Base-by-base conservation (phyloP, 202 grass and related monocot species). In the Schoenoplectus tabernaemontani region DNA sequence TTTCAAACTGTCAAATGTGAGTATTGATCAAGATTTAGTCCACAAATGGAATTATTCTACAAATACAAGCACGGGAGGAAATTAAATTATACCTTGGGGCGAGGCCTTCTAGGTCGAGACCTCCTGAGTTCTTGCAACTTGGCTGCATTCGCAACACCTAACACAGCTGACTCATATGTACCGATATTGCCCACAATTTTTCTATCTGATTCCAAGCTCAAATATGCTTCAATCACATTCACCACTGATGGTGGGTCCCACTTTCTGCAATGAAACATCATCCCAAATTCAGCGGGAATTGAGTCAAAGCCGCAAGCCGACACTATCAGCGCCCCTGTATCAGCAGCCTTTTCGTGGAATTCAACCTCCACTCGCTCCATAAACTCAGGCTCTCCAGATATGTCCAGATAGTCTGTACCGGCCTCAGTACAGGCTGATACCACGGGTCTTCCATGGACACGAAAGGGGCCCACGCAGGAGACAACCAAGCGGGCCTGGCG, bases 241-340 rank as follows among this genome's bases (percentile, higher is more conserved):
- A 83, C 88, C 71, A 82, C 87, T 16, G 88, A 85, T 0, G 87
- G 85, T 1, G 89, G 78, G 17, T 43, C 59, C 93, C 93, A 97
- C 54, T 87, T 84, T 70, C 85, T 83, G 61, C 85, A 62, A 82
- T 97, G 66, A 78, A 91, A 93, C 39, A 97, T 19, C 64, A 91
- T 68, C 41, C 93, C 93, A 43, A 93, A 79, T 83, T 97, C 94
- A 2, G 91, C 94, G 2, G 87, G 94, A 22, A 97, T 28, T 5
- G 91, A 97, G 78, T 93, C 94, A 50, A 97, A 97, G 48, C 94
- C 91, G 58, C 94, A 97, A 9, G 89, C 91, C 57, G 91, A 93
- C 53, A 97, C 23, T 41, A 97, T 79, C 11, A 97, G 84, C 13
- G 93, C 89, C 0, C 93, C 93, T 5, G 46, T 82, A 71, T 22